A percentile compares a stretch with the other conserved stretches of the same genome.
These are phyloP conservation scores for Rhizomucor miehei DNA, from an alignment of 371 early-diverging fungal genomes.

Conservation along the genomic window DNA sequence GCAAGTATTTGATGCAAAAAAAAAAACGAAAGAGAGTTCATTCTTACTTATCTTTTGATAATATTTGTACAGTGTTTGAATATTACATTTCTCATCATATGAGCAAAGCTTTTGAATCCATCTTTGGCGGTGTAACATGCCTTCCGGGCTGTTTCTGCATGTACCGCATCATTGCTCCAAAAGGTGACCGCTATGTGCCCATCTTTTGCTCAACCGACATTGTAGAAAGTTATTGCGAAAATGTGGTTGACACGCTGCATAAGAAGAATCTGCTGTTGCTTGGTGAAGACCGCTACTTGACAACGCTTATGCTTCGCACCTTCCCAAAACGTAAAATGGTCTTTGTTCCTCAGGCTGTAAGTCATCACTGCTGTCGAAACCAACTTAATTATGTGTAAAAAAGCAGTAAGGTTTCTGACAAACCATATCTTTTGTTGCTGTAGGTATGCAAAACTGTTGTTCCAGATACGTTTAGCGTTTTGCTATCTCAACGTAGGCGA, in stretches of 20 bases:
- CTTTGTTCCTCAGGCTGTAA: conserved; percentile 87
- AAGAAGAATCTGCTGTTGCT: conserved; percentile 92
- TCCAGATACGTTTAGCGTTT: conserved; percentile 83
- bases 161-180: conserved; percentile 88
- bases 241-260: conserved; percentile 91
- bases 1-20: too few relatives aligned
- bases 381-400: too few relatives aligned
- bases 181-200: conserved; percentile 61
- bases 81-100: conserved; percentile 96
- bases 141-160: conserved; percentile 97
- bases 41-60: too few relatives aligned
- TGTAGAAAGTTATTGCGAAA: conserved; percentile 88
- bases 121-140: conserved; percentile 97
- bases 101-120: conserved; percentile 92
- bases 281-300: conserved; percentile 95
- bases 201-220: conserved; percentile 83
- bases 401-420: too few relatives aligned
- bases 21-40: too few relatives aligned
- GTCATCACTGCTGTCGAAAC: not conserved
- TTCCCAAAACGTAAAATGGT: conserved; percentile 92
- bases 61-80: conserved; percentile 96
- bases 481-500: conserved; percentile 90
- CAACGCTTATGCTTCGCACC: conserved; percentile 91
- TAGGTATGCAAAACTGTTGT: conserved; percentile 91
- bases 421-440: too few relatives aligned